Conservation (phyloP, 2,329 filamentous ascomycete genomes). For the Fusarium sp. region DNA sequence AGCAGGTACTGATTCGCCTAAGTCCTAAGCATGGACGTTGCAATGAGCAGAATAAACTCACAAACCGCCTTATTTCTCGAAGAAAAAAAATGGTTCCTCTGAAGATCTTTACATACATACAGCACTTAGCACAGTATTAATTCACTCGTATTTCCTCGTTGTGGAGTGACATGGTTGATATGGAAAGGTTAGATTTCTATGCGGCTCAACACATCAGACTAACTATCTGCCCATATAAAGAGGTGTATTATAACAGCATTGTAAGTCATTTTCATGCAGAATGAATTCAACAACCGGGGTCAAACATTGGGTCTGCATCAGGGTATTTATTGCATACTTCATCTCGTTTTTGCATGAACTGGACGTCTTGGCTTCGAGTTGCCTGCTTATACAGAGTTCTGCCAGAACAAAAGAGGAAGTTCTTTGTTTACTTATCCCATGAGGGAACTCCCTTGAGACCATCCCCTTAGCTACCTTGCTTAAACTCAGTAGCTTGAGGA, state of each 20-base stretch:
- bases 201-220: neutral
- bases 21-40: neutral
- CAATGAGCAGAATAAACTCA: slow-evolving; percentile 2
- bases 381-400: neutral
- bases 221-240: neutral
- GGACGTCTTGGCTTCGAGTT: neutral
- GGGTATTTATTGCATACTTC: neutral
- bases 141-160: neutral
- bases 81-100: neutral
- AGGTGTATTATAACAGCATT: neutral
- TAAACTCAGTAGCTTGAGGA: no score
- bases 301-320: neutral
- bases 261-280: neutral
- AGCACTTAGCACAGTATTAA: neutral
- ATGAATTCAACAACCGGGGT: neutral
- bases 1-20: neutral
- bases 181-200: neutral
- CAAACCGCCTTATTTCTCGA: slow-evolving; percentile 4
- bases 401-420: no score
- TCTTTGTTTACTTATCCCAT: neutral
- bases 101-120: slow-evolving; percentile 7
- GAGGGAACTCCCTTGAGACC: neutral
- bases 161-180: neutral
- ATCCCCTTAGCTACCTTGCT: neutral
- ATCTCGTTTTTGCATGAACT: neutral